Conservation (phyloP, 441 rosid species). For the Biscutella laevigata region DNA sequence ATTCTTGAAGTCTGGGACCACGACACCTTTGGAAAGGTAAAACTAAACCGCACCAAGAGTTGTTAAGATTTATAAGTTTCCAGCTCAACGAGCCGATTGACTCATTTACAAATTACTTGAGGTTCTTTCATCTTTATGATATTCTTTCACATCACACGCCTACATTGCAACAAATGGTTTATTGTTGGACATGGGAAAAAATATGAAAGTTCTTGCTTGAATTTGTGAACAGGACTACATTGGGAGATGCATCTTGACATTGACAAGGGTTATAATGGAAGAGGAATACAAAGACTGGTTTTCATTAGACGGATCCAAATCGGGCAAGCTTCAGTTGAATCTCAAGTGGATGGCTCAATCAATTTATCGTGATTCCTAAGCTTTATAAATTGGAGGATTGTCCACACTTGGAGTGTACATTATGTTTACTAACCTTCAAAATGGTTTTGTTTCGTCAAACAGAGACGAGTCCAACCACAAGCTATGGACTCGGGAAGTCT, state of each 20-base stretch:
- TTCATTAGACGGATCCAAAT: slow-evolving; percentile 53
- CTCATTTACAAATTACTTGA: too few species aligned
- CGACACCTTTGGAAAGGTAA: slow-evolving; percentile 97
- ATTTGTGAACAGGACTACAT: slow-evolving; percentile 59
- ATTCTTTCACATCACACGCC: too few species aligned
- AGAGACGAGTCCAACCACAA: slow-evolving; percentile 3
- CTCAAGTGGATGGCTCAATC: slow-evolving; percentile 93
- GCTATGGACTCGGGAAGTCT: not conserved
- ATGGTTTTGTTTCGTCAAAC: slow-evolving; percentile 2
- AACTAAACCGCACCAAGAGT: too few species aligned
- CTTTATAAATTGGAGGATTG: slow-evolving; percentile 10
- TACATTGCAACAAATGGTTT: not conserved
- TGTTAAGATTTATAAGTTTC: too few species aligned
- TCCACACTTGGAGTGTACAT: slow-evolving; percentile 20
- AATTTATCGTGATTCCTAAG: slow-evolving; percentile 68
- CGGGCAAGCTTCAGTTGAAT: slow-evolving; percentile 53
- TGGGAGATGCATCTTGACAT: slow-evolving; percentile 77
- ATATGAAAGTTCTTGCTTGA: not conserved
- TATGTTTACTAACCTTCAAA: slow-evolving; percentile 18
- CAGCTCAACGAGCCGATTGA: too few species aligned
- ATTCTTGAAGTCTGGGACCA: slow-evolving; percentile 90
- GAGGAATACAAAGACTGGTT: slow-evolving; percentile 70
- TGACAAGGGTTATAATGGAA: slow-evolving; percentile 70
- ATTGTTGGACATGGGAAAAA: too few species aligned
- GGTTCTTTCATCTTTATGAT: too few species aligned